Percentiles rank a stretch among this genome's conserved stretches.
Evolutionary conservation across 495 filamentous ascomycete species (phyloP).

Genomic region (Penicillium coprophilum): DNA sequence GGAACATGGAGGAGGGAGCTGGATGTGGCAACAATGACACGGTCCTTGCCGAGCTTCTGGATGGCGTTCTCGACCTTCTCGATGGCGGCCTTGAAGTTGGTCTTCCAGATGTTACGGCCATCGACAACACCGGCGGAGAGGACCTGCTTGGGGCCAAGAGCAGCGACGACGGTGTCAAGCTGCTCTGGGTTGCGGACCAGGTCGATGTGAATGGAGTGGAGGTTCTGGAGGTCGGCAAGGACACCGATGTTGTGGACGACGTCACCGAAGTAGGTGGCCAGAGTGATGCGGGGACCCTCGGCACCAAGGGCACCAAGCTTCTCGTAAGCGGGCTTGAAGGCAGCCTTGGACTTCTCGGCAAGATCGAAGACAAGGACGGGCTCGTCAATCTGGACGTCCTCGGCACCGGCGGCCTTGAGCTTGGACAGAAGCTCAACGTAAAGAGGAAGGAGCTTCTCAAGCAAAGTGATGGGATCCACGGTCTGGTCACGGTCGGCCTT

Average conservation of each 20-base stretch:
- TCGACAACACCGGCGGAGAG: conserved; percentile 96
- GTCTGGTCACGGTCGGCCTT: conserved; percentile 95
- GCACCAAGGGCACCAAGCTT: conserved; percentile 72
- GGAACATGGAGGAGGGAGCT: conserved; percentile 96
- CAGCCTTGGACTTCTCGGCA: conserved; percentile 79
- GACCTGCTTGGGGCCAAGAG: conserved; percentile 79
- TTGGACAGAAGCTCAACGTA: conserved; percentile 86
- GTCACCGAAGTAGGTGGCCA: conserved; percentile 98
- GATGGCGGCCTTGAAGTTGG: conserved; percentile 88
- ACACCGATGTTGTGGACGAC: conserved; percentile 97
- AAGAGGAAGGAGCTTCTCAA: conserved; percentile 86
- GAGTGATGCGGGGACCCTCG: conserved; percentile 74
- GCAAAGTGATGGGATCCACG: conserved; percentile 87
- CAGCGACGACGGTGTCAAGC: conserved; percentile 72
- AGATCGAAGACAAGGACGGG: conserved; percentile 94
- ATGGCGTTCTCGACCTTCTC: conserved; percentile 83
- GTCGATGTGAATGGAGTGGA: conserved; percentile 89
- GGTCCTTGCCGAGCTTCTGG: conserved; percentile 91
- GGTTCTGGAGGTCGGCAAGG: conserved; percentile 62
- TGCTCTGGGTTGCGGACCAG: conserved; percentile 97
- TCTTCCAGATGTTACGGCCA: conserved; percentile 99
- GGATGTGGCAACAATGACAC: conserved; percentile 93
- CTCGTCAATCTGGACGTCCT: conserved; percentile 96
- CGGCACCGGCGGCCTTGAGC: conserved; percentile 93
- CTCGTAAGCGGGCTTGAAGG: conserved; percentile 97